Evolutionary conservation across 371 early-diverging fungal genomes (phyloP).

Genomic region (Rhizomucor pusillus): DNA sequence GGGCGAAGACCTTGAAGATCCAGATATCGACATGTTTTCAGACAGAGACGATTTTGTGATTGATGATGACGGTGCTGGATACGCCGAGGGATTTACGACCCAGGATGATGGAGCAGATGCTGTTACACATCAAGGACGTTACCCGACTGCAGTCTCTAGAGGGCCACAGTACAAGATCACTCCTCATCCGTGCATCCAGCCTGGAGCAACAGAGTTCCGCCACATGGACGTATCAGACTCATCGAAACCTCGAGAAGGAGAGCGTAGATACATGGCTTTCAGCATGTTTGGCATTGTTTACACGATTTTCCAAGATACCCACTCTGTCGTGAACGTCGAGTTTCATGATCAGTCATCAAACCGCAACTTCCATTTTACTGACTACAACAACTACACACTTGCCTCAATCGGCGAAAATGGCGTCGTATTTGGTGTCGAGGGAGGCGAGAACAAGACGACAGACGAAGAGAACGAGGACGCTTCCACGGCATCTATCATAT

Average conservation of each 20-base stretch:
- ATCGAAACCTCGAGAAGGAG: constrained; percentile 47
- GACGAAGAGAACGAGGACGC: constrained; percentile 24
- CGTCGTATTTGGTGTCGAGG: constrained; percentile 71
- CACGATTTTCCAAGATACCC: constrained; percentile 64
- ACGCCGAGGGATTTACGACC: constrained; percentile 30
- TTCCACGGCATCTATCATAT: constrained; percentile 51
- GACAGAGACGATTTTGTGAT: constrained; percentile 30
- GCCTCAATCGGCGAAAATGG: constrained; percentile 70
- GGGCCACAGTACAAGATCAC: too few relatives aligned
- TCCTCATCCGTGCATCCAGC: constrained; percentile 45
- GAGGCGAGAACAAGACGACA: constrained; percentile 10
- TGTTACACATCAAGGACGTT: background rate
- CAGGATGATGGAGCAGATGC: background rate
- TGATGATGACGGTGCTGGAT: constrained; percentile 84
- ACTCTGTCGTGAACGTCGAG: constrained; percentile 78
- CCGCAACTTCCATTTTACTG: constrained; percentile 81
- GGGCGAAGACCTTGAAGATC: constrained; percentile 7
- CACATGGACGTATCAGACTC: constrained; percentile 16
- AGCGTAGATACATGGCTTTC: constrained; percentile 76
- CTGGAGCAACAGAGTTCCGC: constrained; percentile 51
- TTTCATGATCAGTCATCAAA: constrained; percentile 80
- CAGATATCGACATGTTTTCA: constrained; percentile 20
- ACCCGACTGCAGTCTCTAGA: background rate
- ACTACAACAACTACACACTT: constrained; percentile 71
- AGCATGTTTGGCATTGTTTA: constrained; percentile 80